Evolutionary conservation across 2,329 filamentous ascomycete genomes (phyloP), one percentile per base, ranked within the genome.

Genomic region (Clonostachys solani): DNA sequence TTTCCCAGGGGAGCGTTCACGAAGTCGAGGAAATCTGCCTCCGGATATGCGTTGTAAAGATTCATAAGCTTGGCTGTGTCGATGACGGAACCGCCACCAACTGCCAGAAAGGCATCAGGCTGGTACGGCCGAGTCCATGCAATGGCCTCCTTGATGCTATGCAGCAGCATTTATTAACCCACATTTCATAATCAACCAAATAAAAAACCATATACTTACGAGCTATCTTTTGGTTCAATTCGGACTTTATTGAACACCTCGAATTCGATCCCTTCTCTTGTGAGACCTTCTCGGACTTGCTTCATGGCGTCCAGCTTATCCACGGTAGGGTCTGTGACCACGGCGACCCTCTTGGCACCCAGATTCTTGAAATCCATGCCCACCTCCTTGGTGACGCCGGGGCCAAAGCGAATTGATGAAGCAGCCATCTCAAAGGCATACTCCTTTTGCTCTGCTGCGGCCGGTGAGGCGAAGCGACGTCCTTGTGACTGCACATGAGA

Each of bases 1-100:
- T 49, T 49, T 16, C 94, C 94, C 0, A 97, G 73, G 0, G 94
- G 94, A 1, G 92, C 92, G 61, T 97, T 97, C 66, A 99, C 94
- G 53, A 99, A 99, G 74, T 99, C 92, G 35, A 97, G 77, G 62
- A 99, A 96, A 57, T 94, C 89, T 34, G 92, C 92, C 8, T 96
- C 87, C 0, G 92, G 92, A 62, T 91, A 96, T 52, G 83, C 85
- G 1, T 86, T 88, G 71, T 97, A 97, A 1, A 99, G 78, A 62
- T 99, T 99, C 92, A 99, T 97, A 48, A 99, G 78, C 69, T 99
- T 99, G 47, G 94, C 92, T 1, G 94, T 99, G 68, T 99, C 94
- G 56, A 99, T 99, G 54, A 97, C 94, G 37, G 90, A 95, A 36
- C 94, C 94, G 56, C 67, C 80, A 29, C 88, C 94, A 15, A 99